These are phyloP conservation scores for Sphagnum magellanicum DNA, from an alignment of 228 moss, liverwort and hornwort species.

Conservation along the genomic window DNA sequence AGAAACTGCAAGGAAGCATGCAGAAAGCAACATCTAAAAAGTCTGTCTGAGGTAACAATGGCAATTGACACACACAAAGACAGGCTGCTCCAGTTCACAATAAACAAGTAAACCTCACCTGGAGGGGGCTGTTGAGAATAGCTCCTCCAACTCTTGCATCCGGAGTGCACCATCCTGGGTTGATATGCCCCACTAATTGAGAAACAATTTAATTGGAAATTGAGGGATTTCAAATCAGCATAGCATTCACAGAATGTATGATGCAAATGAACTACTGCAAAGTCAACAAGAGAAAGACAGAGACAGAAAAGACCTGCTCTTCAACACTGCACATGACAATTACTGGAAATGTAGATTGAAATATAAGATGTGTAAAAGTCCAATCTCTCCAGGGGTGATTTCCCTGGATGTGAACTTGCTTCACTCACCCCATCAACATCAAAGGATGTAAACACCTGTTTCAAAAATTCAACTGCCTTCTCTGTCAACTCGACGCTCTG, in stretches of 20 bases:
- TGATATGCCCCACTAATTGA: not conserved
- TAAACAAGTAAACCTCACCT: conserved; percentile 27
- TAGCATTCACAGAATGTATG: too few species aligned
- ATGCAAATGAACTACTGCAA: too few species aligned
- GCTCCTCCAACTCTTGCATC: conserved; percentile 78
- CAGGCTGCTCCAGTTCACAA: too few species aligned
- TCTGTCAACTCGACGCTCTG: conserved; percentile 59
- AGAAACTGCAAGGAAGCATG: too few species aligned
- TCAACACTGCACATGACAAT: not conserved
- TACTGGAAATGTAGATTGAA: too few species aligned
- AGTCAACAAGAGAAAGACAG: too few species aligned
- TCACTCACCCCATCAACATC: conserved; percentile 47
- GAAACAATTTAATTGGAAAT: not conserved
- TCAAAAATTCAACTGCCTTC: conserved; percentile 38
- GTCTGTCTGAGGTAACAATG: too few species aligned
- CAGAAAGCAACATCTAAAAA: too few species aligned
- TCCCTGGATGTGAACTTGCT: not conserved
- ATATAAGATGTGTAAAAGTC: too few species aligned
- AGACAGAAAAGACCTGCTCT: not conserved
- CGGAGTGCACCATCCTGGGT: conserved; percentile 82
- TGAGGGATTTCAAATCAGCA: not conserved
- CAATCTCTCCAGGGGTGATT: too few species aligned
- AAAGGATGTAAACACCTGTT: conserved; percentile 34
- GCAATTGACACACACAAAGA: too few species aligned
- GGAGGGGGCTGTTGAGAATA: conserved; percentile 90